Evolutionary conservation across 2,329 filamentous ascomycete species (phyloP), one percentile per base, ranked within the genome.

Genomic region (Cladosporium sphaerospermum): DNA sequence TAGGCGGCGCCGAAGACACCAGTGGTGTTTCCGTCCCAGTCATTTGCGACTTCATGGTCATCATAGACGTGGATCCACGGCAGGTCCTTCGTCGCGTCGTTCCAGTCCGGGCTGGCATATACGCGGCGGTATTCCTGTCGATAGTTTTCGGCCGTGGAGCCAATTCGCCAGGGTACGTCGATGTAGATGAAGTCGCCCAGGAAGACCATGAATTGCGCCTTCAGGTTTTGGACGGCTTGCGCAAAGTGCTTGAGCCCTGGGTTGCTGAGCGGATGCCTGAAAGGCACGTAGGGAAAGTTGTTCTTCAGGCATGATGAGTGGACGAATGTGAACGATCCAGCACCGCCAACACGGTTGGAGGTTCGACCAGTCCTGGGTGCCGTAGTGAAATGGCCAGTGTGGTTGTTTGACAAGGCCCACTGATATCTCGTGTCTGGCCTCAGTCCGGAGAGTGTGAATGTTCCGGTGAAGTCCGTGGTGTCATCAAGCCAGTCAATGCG

Each of bases 41-140:
- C 93, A 62, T 99, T 97, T 4, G 81, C 81, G 57, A 99, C 96
- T 67, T 99, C 93, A 64, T 99, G 93, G 67, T 99, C 93, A 65
- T 99, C 93, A 6, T 96, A 80, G 2, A 95, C 91, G 65, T 99
- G 93, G 42, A 97, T 89, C 93, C 93, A 99, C 62, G 91, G 95
- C n/a, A 97, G 75, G 52, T 89, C 84, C 60, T 86, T 78, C 1
- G 83, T 83, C 9, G 88, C 83, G 0, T 82, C 74, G 1, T 81
- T 76, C 93, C 93, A 99, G 59, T 96, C 92, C 0, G 92, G 92
- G 2, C 91, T 96, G 0, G 89, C 86, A 65, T 99, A 99, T n/a
- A 96, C 85, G 62, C 95, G 89, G 16, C 92, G 85, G 66, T 99
- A 99, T 66, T 96, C 90, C 65, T 89, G 83, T 46, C 91, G 82